Percentiles rank a stretch among this genome's conserved stretches.
phyloP scores from a whole-genome alignment of 1,139 yeast species.

The Yamadazyma blattariae region DNA sequence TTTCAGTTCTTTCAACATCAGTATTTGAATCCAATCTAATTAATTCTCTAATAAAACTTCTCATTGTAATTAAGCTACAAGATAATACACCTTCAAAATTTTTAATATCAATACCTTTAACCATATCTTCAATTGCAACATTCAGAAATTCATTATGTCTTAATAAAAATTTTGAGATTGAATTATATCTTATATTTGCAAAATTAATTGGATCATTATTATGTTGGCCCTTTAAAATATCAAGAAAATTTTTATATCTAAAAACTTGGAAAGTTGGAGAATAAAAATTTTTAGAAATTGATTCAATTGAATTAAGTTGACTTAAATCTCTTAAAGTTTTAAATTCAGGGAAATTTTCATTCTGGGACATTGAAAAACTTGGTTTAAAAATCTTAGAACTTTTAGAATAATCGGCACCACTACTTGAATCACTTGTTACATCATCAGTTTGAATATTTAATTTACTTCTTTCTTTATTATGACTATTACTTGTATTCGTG shows the following conservation, averaged over 20 bases:
- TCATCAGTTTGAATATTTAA: slow-evolving; percentile 2
- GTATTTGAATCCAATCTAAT: slow-evolving; percentile 14
- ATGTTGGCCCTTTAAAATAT: slow-evolving; percentile 31
- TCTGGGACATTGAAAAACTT: slow-evolving; percentile 12
- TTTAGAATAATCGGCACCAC: slow-evolving; percentile 8
- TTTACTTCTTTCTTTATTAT: slow-evolving; percentile 9
- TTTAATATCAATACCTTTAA: slow-evolving; percentile 19
- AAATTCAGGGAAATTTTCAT: slow-evolving; percentile 17
- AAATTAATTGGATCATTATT: slow-evolving; percentile 40
- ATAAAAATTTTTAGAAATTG: slow-evolving; percentile 20
- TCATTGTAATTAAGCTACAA: slow-evolving; percentile 26
- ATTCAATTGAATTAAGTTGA: slow-evolving; percentile 23
- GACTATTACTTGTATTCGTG: slow-evolving; percentile 8
- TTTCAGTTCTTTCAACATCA: slow-evolving; percentile 10
- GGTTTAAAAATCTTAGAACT: slow-evolving; percentile 15
- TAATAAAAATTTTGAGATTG: slow-evolving; percentile 32
- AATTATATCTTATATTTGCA: slow-evolving; percentile 37
- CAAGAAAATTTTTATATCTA: slow-evolving; percentile 35
- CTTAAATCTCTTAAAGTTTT: slow-evolving; percentile 23
- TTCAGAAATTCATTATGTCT: slow-evolving; percentile 19
- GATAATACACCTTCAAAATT: slow-evolving; percentile 34
- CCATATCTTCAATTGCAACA: slow-evolving; percentile 10
- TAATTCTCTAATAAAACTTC: slow-evolving; percentile 27
- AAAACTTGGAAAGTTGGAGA: slow-evolving; percentile 32
- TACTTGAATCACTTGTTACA: slow-evolving; percentile 1